phyloP scores from a whole-genome alignment of 257 asterid species.

The Fraxinus anomala region DNA sequence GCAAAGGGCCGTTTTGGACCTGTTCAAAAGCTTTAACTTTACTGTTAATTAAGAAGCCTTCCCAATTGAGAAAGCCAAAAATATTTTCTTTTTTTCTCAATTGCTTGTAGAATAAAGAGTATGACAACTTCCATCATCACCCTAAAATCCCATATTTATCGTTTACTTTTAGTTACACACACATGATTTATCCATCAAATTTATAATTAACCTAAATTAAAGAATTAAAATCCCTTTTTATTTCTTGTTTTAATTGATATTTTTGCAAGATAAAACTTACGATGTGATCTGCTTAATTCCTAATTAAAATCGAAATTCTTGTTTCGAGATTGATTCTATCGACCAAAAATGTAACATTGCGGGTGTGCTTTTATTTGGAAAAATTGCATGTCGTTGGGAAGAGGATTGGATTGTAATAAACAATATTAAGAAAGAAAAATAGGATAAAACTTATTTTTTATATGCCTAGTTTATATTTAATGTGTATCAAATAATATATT shows the following conservation, averaged over 20 bases:
- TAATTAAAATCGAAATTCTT: background rate
- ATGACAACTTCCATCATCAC: background rate
- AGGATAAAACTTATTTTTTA: too few relatives aligned
- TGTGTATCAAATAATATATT: too few relatives aligned
- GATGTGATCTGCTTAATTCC: background rate
- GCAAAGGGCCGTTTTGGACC: slow-evolving; percentile 40
- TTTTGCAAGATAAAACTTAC: too few relatives aligned
- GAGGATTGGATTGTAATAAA: background rate
- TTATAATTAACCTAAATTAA: background rate
- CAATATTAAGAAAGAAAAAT: too few relatives aligned
- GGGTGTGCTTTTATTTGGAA: background rate
- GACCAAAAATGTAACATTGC: background rate
- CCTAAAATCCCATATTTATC: background rate
- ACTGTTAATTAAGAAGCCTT: slow-evolving; percentile 13
- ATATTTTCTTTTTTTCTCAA: background rate
- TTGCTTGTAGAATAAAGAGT: background rate
- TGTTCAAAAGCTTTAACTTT: slow-evolving; percentile 34
- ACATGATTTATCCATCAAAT: background rate
- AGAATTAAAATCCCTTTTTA: background rate
- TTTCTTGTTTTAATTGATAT: background rate
- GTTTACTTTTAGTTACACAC: background rate
- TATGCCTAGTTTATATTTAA: too few relatives aligned
- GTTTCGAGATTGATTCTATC: background rate
- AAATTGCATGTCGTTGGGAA: background rate
- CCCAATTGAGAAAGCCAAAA: background rate